phyloP scores from a whole-genome alignment of 2,329 filamentous ascomycete genomes.

The Erysiphe neolycopersici region DNA sequence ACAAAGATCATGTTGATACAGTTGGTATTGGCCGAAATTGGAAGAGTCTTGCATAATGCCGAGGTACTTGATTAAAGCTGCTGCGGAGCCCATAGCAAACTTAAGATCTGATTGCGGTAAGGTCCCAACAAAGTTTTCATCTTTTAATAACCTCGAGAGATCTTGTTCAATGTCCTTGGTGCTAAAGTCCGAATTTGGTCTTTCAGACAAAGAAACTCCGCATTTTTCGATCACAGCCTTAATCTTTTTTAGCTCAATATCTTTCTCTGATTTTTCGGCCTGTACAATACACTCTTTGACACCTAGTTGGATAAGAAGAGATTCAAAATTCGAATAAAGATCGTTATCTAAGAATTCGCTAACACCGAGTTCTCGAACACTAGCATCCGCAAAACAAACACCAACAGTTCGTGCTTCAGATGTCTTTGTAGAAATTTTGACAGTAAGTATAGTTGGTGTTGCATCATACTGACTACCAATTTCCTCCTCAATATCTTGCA shows the following conservation, averaged over 20 bases:
- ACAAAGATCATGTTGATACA: conserved; percentile 89
- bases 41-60: conserved; percentile 69
- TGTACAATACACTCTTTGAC: conserved; percentile 86
- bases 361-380: conserved; percentile 79
- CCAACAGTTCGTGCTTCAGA: conserved; percentile 66
- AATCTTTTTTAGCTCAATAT: conserved; percentile 69
- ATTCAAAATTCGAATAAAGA: conserved; percentile 92
- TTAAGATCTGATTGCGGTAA: conserved; percentile 82
- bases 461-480: conserved; percentile 71
- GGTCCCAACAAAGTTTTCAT: conserved; percentile 50
- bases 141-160: conserved; percentile 60
- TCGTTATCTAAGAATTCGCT: conserved; percentile 99
- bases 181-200: conserved; percentile 50
- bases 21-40: conserved; percentile 90
- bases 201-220: conserved; percentile 67
- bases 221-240: conserved; percentile 77
- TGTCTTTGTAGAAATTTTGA: conserved; percentile 77
- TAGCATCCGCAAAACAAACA: conserved; percentile 94
- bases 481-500: conserved; percentile 93
- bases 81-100: conserved; percentile 82
- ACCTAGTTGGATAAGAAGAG: conserved; percentile 81
- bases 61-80: conserved; percentile 83
- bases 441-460: conserved; percentile 79
- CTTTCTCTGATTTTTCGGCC: conserved; percentile 51
- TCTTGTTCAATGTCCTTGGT: conserved; percentile 92